Percentiles rank a stretch among this genome's conserved stretches.
phyloP scores from a whole-genome alignment of 805 yeast genomes.

The Lipomyces yamanashiensis region DNA sequence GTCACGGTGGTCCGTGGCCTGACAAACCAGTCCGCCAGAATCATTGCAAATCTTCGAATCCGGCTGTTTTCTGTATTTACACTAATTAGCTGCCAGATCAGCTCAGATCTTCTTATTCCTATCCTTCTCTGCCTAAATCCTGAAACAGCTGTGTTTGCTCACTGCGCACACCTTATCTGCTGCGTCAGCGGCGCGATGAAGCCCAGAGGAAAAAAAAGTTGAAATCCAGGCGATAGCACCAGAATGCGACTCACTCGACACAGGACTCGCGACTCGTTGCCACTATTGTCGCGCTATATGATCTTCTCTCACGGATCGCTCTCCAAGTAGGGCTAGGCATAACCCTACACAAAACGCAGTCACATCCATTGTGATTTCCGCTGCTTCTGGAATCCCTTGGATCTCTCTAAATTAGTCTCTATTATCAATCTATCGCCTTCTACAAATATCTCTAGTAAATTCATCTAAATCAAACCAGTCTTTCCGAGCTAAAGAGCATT shows the following conservation, averaged over 20 bases:
- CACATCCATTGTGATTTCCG: neutral
- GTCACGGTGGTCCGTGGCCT: too few relatives aligned
- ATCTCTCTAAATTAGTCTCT: neutral
- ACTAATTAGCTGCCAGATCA: too few relatives aligned
- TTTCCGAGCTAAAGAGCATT: neutral
- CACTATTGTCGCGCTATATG: too few relatives aligned
- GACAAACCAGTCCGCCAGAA: too few relatives aligned
- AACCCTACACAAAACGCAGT: slow-evolving; percentile 15
- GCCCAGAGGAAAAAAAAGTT: neutral
- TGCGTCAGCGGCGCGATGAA: slow-evolving; percentile 13
- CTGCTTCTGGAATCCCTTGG: neutral
- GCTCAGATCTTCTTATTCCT: neutral
- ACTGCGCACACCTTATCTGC: neutral
- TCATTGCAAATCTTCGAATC: too few relatives aligned
- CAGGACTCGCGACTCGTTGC: neutral
- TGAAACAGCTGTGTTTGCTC: neutral
- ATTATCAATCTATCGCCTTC: too few relatives aligned
- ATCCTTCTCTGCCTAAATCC: neutral
- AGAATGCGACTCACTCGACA: slow-evolving; percentile 3
- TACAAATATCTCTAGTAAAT: too few relatives aligned
- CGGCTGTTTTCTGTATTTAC: too few relatives aligned
- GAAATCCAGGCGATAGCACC: neutral
- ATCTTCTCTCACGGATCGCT: neutral
- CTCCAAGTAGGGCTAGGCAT: neutral
- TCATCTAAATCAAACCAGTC: too few relatives aligned